These are phyloP conservation scores for Lepraria neglecta DNA, from an alignment of 495 filamentous ascomycete species.

Conservation along the genomic window DNA sequence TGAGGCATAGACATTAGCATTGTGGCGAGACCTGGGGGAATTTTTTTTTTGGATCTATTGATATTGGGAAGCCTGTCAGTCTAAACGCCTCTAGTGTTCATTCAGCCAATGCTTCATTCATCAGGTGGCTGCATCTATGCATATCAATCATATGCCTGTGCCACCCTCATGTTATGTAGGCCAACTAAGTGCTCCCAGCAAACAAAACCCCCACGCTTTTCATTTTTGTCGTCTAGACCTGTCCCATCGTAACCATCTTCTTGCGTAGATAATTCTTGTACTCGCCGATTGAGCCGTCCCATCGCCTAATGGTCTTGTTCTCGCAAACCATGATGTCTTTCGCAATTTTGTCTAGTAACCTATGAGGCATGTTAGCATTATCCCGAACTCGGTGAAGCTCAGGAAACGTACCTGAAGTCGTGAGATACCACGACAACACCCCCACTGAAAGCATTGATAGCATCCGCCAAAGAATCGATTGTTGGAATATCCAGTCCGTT, in stretches of 20 bases:
- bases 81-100: conserved; percentile 14
- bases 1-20: no score
- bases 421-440: conserved; percentile 97
- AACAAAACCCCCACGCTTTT: not conserved
- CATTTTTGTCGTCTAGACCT: conserved; percentile 36
- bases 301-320: conserved; percentile 80
- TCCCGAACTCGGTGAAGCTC: not conserved
- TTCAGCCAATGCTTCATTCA: not conserved
- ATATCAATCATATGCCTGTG: not conserved
- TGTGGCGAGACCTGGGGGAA: not conserved
- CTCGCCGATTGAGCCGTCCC: conserved; percentile 81
- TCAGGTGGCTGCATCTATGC: conserved; percentile 7
- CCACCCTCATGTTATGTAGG: not conserved
- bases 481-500: conserved; percentile 99
- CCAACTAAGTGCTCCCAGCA: not conserved
- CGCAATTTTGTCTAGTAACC: conserved; percentile 97
- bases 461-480: conserved; percentile 94
- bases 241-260: conserved; percentile 71
- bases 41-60: no score
- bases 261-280: conserved; percentile 99
- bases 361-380: conserved; percentile 34
- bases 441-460: conserved; percentile 91
- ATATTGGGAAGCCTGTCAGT: conserved; percentile 4
- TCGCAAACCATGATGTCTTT: conserved; percentile 99
- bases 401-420: conserved; percentile 76